phyloP scores from a whole-genome alignment of 495 filamentous ascomycete genomes.

The Lepidopterella palustris region DNA sequence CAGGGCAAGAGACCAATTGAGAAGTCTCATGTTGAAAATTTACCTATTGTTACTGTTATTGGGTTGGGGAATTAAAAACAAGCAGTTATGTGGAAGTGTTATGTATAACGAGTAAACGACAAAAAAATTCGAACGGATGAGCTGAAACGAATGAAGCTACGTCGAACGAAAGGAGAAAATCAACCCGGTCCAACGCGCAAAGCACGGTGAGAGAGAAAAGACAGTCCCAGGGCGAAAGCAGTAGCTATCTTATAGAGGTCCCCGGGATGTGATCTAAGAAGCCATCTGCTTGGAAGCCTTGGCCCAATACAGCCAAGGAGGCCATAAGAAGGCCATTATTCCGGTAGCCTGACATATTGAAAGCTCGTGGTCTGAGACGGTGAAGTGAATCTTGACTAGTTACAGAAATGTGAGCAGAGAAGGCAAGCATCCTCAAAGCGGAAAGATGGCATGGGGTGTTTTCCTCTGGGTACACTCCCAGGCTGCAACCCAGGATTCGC shows the following conservation, averaged over 20 bases:
- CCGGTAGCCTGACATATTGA: not conserved
- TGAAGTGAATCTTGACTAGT: not conserved
- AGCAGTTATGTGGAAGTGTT: not conserved
- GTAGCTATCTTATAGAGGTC: not conserved
- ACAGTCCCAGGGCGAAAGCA: not conserved
- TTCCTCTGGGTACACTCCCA: not conserved
- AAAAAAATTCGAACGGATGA: not conserved
- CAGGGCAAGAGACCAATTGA: conserved; percentile 5
- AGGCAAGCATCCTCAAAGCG: not conserved
- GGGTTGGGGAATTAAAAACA: not conserved
- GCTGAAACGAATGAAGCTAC: not conserved
- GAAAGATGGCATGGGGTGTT: not conserved
- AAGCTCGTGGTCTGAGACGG: not conserved
- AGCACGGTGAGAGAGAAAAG: not conserved
- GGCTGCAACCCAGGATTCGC: not conserved
- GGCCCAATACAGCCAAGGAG: not conserved
- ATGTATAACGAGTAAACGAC: not conserved
- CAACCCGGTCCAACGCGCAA: not conserved
- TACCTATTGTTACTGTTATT: not conserved
- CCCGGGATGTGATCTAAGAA: not conserved
- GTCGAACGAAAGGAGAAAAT: not conserved
- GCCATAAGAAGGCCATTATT: not conserved
- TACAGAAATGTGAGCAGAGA: not conserved
- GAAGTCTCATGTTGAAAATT: not conserved
- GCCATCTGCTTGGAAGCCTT: not conserved